Conservation (phyloP, 129 eudicot species). For the Flaveria ramosissima region DNA sequence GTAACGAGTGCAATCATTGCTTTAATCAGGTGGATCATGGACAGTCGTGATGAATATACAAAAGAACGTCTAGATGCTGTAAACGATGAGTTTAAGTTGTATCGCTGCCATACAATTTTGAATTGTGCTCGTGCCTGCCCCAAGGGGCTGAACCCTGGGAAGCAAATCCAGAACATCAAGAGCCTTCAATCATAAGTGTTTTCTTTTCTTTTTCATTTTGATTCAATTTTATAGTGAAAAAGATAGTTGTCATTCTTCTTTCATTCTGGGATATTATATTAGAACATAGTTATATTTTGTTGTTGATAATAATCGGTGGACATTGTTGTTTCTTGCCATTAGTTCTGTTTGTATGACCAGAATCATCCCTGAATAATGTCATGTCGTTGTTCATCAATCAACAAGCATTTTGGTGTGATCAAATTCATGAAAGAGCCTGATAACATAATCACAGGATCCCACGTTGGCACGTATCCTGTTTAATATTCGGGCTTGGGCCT, state of each 20-base stretch:
- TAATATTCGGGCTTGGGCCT: too few relatives aligned
- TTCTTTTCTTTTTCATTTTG: background rate
- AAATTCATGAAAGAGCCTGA: too few relatives aligned
- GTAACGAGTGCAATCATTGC: constrained; percentile 1
- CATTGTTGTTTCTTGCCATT: constrained; percentile 23
- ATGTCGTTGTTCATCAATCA: background rate
- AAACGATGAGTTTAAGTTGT: constrained; percentile 87
- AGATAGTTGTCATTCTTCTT: constrained; percentile 26
- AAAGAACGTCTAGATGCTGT: constrained; percentile 87
- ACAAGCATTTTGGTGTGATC: too few relatives aligned
- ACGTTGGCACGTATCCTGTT: too few relatives aligned
- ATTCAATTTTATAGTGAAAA: constrained; percentile 14
- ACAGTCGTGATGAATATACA: constrained; percentile 94
- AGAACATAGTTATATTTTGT: constrained; percentile 28
- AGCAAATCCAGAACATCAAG: constrained; percentile 86
- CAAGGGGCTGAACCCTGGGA: constrained; percentile 93
- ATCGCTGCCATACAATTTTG: constrained; percentile 87
- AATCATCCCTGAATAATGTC: background rate
- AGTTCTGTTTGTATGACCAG: constrained; percentile 11
- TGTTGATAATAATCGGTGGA: constrained; percentile 39
- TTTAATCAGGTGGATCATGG: constrained; percentile 82
- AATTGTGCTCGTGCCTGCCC: constrained; percentile 97
- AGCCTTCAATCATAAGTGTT: constrained; percentile 52
- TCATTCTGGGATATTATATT: constrained; percentile 20
- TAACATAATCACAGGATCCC: too few relatives aligned